phyloP scores from a whole-genome alignment of 441 rosid genomes.

The Pelargonium australe region DNA sequence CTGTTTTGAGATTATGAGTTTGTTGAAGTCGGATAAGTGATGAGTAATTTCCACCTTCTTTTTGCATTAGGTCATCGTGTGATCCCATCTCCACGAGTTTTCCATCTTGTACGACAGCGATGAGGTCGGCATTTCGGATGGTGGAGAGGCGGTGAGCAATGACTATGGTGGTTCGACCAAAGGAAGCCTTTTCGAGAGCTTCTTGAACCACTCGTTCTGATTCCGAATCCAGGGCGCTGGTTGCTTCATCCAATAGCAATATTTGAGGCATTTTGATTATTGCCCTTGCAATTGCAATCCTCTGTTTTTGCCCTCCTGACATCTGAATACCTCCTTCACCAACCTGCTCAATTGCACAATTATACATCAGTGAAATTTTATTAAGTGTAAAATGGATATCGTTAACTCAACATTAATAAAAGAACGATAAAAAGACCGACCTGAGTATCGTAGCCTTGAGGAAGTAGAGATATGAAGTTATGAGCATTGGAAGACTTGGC shows the following conservation, averaged over 20 bases:
- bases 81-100: slow-evolving; percentile 26
- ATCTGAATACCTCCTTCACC: slow-evolving; percentile 28
- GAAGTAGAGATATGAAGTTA: slow-evolving; percentile 21
- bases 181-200: slow-evolving; percentile 18
- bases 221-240: slow-evolving; percentile 22
- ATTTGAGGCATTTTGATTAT: slow-evolving; percentile 22
- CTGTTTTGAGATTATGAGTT: slow-evolving; percentile 26
- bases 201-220: slow-evolving; percentile 27
- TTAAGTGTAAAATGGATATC: no score
- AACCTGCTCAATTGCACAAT: slow-evolving; percentile 16
- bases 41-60: slow-evolving; percentile 16
- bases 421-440: background rate
- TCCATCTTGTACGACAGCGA: slow-evolving; percentile 21
- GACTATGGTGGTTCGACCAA: slow-evolving; percentile 25
- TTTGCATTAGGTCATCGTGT: slow-evolving; percentile 19
- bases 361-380: no score
- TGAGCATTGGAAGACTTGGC: slow-evolving; percentile 34
- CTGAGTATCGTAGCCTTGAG: slow-evolving; percentile 26
- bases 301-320: slow-evolving; percentile 30
- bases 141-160: slow-evolving; percentile 28
- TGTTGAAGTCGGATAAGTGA: slow-evolving; percentile 23
- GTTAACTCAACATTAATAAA: no score
- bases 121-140: slow-evolving; percentile 21
- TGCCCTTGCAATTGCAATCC: slow-evolving; percentile 30
- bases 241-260: slow-evolving; percentile 29